Evolutionary conservation across 2,329 filamentous ascomycete species (phyloP), one percentile per base, ranked within the genome.

Genomic region (Microdochium trichocladiopsis): DNA sequence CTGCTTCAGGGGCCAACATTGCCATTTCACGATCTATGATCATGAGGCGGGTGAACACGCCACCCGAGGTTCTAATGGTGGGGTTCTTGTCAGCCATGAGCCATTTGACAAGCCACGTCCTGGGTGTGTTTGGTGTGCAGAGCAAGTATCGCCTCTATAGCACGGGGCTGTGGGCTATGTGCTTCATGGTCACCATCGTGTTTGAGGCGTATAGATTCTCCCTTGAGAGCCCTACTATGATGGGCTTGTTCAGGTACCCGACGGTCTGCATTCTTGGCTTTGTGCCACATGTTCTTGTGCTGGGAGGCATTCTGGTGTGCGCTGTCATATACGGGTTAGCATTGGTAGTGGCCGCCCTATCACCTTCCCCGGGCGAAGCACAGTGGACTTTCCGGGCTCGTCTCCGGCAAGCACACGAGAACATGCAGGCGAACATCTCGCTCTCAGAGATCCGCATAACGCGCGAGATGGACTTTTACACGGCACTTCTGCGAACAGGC

Each of bases 191-290:
- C 36, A 87, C 88, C 31, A 91, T 97, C 58, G 71, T 87, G 2
- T 90, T 87, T 81, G 92, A 89, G 56, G 83, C 90, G 31, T 63
- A 82, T 25, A 76, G 74, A 9, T 86, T 82, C 55, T 82, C 81
- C 5, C 62, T 83, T 16, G 80, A 86, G 28, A 82, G 88, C 54
- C 68, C 83, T 4, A 66, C 72, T 0, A 72, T 72, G 22, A 80
- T 84, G 62, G 87, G 89, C 3, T 76, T 96, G 11, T 75, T 96
- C 43, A 82, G 90, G 55, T 96, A 95, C 58, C 94, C 94, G 3
- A 96, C 92, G 0, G 91, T 97, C 41, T 96, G 90, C 62, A 91
- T 97, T 53, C 87, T 97, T 25, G 90, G 93, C 1, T 96, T 97
- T 66, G 87, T 97, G 33, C 94, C 94, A 1, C 93, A 97, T 67